phyloP scores from a whole-genome alignment of 768 basidiomycete genomes.

The Kwoniella heveanensis region DNA sequence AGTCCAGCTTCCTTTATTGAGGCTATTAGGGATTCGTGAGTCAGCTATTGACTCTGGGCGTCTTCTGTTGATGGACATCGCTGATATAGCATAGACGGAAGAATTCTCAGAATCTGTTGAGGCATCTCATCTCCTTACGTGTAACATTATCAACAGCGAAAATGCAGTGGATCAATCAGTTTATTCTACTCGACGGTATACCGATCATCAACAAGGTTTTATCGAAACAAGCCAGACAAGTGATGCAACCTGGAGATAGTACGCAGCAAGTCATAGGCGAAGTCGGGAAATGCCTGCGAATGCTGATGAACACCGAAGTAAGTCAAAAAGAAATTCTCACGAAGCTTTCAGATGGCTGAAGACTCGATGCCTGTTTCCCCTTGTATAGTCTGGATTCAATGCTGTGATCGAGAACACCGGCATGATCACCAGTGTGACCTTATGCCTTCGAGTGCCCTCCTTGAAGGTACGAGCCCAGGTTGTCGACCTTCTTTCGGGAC shows the following conservation, averaged over 20 bases:
- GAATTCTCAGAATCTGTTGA: conserved; percentile 70
- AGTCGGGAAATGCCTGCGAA: conserved; percentile 74
- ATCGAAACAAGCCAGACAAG: conserved; percentile 59
- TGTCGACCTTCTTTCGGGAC: conserved; percentile 78
- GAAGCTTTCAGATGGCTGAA: too few relatives aligned
- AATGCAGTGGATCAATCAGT: conserved; percentile 74
- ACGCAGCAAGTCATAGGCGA: conserved; percentile 73
- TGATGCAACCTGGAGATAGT: conserved; percentile 61
- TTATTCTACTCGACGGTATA: conserved; percentile 70
- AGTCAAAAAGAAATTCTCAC: too few relatives aligned
- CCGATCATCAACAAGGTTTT: conserved; percentile 61
- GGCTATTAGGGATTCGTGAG: conserved; percentile 25
- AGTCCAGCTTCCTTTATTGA: conserved; percentile 37
- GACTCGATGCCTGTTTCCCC: too few relatives aligned
- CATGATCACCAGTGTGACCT: conserved; percentile 71
- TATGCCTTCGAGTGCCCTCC: conserved; percentile 68
- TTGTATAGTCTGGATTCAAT: conserved; percentile 68
- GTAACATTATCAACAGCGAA: conserved; percentile 83
- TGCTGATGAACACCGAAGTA: conserved; percentile 78
- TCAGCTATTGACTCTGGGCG: background rate
- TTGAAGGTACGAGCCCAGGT: conserved; percentile 70
- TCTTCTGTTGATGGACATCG: background rate
- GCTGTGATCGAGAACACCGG: conserved; percentile 67
- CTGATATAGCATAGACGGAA: conserved; percentile 31
- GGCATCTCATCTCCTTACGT: conserved; percentile 77